phyloP scores from a whole-genome alignment of 176 grass and related monocot species.

The Hordeum vulgare region MorexV3_pseudomolecules_assembly NC_058521.1:576121452-576121951 shows the following conservation, averaged over 20 bases:
- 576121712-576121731: not conserved
- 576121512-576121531: not conserved
- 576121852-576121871: not conserved
- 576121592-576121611: not conserved
- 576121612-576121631: not conserved
- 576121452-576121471: slow-evolving; percentile 5
- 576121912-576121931: not conserved
- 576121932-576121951: not conserved
- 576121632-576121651: slow-evolving; percentile 4
- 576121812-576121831: not conserved
- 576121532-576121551: not conserved
- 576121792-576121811: not conserved
- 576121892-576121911: not conserved
- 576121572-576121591: slow-evolving; percentile 16
- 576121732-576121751: not conserved
- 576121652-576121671: not conserved
- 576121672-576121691: not conserved
- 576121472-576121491: not conserved
- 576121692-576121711: too few species aligned
- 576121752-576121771: not conserved
- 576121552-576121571: slow-evolving; percentile 4
- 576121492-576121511: not conserved
- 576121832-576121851: not conserved
- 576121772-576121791: not conserved
- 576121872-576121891: not conserved